phyloP scores from a whole-genome alignment of 1,139 yeast species.

The Yamadazyma oceani region DNA sequence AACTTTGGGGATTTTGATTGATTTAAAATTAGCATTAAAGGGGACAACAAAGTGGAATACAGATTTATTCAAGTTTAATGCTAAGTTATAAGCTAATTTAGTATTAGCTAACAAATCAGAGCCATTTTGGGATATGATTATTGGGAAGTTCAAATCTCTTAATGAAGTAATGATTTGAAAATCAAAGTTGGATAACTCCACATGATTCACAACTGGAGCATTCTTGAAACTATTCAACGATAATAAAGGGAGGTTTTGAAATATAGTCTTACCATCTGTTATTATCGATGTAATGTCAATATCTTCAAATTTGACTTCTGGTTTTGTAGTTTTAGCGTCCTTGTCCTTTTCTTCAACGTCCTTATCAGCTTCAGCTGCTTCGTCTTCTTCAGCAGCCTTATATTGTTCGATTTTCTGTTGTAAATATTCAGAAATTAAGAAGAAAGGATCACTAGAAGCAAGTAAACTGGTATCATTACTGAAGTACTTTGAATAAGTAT shows the following conservation, averaged over 20 bases:
- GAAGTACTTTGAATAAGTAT: conserved; percentile 29
- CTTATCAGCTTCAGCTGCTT: conserved; percentile 11
- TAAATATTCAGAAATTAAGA: conserved; percentile 37
- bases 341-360: not conserved
- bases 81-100: conserved; percentile 56
- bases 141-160: conserved; percentile 65
- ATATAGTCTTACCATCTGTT: conserved; percentile 54
- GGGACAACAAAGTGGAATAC: conserved; percentile 69
- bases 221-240: conserved; percentile 39
- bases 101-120: conserved; percentile 49
- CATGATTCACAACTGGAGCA: conserved; percentile 57
- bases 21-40: conserved; percentile 10
- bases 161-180: conserved; percentile 65
- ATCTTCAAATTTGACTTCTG: conserved; percentile 3
- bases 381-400: conserved; percentile 9
- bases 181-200: conserved; percentile 57
- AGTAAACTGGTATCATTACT: conserved; percentile 30
- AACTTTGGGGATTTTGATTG: conserved; percentile 4
- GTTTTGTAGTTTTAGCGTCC: not conserved
- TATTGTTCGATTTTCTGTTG: not conserved
- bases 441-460: conserved; percentile 56
- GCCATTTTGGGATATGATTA: conserved; percentile 62
- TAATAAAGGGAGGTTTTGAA: conserved; percentile 56
- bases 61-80: conserved; percentile 48
- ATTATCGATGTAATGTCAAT: conserved; percentile 48